Evolutionary conservation across 345 rosid genomes (phyloP).

Genomic region (Eucalyptus shirleyi): DNA sequence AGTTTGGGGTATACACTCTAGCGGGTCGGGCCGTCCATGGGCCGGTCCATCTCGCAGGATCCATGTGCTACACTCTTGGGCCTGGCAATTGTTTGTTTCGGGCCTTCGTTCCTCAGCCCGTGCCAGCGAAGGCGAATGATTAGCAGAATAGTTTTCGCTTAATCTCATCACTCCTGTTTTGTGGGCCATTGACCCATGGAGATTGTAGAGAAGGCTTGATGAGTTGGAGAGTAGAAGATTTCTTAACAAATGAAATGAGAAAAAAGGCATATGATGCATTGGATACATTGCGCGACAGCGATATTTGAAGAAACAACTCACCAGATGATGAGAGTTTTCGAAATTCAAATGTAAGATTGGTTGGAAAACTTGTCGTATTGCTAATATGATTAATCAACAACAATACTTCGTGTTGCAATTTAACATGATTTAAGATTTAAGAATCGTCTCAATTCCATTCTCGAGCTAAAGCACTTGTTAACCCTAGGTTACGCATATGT

Average conservation of each 20-base stretch:
- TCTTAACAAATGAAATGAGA: neutral
- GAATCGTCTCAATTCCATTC: neutral
- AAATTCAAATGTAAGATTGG: neutral
- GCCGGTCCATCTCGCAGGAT: neutral
- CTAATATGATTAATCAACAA: neutral
- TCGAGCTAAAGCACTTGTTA: neutral
- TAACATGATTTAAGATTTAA: neutral
- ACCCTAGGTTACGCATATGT: accelerated
- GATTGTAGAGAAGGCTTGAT: neutral
- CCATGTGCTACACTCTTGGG: neutral
- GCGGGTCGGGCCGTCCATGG: neutral
- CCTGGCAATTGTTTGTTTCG: neutral
- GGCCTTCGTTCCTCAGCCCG: neutral
- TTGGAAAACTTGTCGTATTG: accelerated
- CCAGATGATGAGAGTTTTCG: neutral
- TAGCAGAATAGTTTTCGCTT: no score
- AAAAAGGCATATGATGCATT: neutral
- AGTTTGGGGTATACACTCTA: neutral
- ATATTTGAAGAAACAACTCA: neutral
- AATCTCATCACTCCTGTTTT: no score
- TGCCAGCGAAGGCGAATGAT: no score
- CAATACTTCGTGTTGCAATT: neutral
- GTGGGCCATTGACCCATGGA: neutral
- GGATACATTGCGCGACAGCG: neutral
- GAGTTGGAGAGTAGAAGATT: neutral